A percentile compares a stretch with the other conserved stretches of the same genome.
Evolutionary conservation across 257 asterid species (phyloP).

Genomic region (Solanum pennellii): DNA sequence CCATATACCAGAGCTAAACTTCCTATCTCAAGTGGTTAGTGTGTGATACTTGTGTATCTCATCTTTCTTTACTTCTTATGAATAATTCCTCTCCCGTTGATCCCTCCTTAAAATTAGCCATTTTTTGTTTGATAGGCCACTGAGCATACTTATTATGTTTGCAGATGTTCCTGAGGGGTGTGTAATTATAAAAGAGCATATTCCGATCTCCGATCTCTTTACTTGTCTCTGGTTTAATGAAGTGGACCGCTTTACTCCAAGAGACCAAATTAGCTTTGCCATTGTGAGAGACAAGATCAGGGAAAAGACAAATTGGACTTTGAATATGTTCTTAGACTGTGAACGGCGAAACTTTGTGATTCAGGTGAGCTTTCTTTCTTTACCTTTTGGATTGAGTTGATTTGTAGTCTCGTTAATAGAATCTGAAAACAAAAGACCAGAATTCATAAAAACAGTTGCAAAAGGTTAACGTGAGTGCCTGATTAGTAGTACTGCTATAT

Average conservation of each 20-base stretch:
- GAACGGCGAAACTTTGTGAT: slow-evolving; percentile 83
- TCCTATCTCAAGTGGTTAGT: slow-evolving; percentile 76
- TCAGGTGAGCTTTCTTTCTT: slow-evolving; percentile 44
- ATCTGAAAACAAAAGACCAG: background rate
- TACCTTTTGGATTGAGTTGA: background rate
- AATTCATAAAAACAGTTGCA: background rate
- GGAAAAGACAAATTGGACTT: slow-evolving; percentile 67
- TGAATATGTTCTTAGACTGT: slow-evolving; percentile 86
- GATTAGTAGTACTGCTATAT: background rate
- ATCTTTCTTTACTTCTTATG: background rate
- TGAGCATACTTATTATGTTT: background rate
- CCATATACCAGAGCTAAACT: slow-evolving; percentile 65
- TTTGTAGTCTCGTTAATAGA: background rate
- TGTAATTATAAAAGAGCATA: slow-evolving; percentile 76
- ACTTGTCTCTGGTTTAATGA: slow-evolving; percentile 95
- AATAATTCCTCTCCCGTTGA: background rate
- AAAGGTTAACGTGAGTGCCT: background rate
- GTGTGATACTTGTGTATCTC: background rate
- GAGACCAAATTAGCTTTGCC: slow-evolving; percentile 92
- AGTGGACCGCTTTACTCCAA: slow-evolving; percentile 86
- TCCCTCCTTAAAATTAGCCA: background rate
- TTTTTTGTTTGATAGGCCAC: background rate
- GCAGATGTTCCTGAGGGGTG: slow-evolving; percentile 99
- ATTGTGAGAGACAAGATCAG: slow-evolving; percentile 76
- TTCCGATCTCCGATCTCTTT: slow-evolving; percentile 78